Evolutionary conservation across 1,139 yeast species (phyloP).

Genomic region (Protomyces gravidus): DNA sequence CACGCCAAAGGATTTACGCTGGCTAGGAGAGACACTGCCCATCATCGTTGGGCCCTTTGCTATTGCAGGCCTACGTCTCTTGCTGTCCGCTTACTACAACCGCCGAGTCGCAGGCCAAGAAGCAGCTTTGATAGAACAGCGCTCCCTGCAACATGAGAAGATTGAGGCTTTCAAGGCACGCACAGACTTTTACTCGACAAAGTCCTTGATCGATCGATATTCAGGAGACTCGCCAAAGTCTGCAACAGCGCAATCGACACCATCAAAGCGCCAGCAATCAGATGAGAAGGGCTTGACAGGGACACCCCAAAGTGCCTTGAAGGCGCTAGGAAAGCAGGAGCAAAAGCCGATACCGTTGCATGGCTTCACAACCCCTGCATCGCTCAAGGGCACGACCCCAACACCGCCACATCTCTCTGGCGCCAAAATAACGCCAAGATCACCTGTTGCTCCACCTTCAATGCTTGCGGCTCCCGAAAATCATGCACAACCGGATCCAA

Average conservation of each 20-base stretch:
- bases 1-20: conserved; percentile 1
- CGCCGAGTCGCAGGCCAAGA: conserved; percentile 13
- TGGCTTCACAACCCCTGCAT: neutral
- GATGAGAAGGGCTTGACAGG: neutral
- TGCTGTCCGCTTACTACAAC: conserved; percentile 8
- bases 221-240: conserved; percentile 3
- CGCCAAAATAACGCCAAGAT: neutral
- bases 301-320: neutral
- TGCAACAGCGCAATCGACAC: neutral
- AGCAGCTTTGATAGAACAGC: conserved; percentile 43
- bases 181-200: conserved; percentile 76
- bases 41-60: conserved; percentile 9
- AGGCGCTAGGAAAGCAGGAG: neutral
- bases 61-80: neutral
- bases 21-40: conserved; percentile 20
- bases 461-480: neutral
- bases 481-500: conserved; percentile 2
- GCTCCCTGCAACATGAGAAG: conserved; percentile 55
- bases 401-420: conserved; percentile 20
- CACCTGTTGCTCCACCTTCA: neutral
- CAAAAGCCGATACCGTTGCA: neutral
- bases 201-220: conserved; percentile 60
- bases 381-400: conserved; percentile 14
- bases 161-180: conserved; percentile 69
- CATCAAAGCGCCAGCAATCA: neutral